Evolutionary conservation across 169 alveolate species (phyloP), one percentile per base, ranked within the genome.

Genomic region (Sarcocystis neurona): DNA sequence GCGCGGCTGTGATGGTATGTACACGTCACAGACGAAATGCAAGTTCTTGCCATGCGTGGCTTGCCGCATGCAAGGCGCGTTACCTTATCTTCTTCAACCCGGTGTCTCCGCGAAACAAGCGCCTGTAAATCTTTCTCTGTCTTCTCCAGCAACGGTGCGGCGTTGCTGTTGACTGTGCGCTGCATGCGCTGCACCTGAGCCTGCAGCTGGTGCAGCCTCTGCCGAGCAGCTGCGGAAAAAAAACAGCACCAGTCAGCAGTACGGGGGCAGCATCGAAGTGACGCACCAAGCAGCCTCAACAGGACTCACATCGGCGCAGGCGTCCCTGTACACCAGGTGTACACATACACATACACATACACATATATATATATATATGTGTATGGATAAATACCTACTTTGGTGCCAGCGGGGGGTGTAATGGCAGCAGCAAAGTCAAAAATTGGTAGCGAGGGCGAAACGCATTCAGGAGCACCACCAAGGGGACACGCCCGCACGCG

Each of bases 91-190:
- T 96, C 94, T 39, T 93, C 94, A 27, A 97, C 98, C 70, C 96
- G 96, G 68, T 94, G 95, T 85, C 97, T 96, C 92, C 98, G 97
- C 37, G 93, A 95, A 44, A 96, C 85, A 84, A 98, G 94, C 84
- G 96, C 97, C 39, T 91, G 89, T 86, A 95, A 97, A 79, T 97
- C 97, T 43, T 95, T 93, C 80, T 97, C 98, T 34, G 97, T 97
- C 89, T 96, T 96, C 63, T 98, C 99, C 60, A 97, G 96, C 95
- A 97, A 94, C 77, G 96, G 96, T 66, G 96, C 98, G 15, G 98
- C 99, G 89, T 97, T 97, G 90, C 97, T 96, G 91, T 98, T 98
- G 41, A 98, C 97, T 84, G 96, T 46, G 50, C 72, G 68, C 32
- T 56, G 39, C 66, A 86, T 60, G 46, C 77, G 18, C n/a, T 86